Evolutionary conservation across 2,329 filamentous ascomycete species (phyloP).

Genomic region (Pleomassaria siparia): DNA sequence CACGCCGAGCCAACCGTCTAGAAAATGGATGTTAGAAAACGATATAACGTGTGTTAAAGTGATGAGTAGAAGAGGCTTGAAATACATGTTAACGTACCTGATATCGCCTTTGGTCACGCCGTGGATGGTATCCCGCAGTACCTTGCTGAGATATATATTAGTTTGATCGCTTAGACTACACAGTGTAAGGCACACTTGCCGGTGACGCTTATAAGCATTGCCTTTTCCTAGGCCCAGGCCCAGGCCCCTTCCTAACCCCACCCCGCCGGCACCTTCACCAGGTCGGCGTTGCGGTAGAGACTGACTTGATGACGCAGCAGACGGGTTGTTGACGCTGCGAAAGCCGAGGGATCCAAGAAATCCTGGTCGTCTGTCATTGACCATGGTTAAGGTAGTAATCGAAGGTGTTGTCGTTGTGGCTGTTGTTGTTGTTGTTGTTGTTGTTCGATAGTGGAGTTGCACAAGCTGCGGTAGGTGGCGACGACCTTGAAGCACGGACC

Average conservation of each 20-base stretch:
- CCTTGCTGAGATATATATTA: constrained; percentile 23
- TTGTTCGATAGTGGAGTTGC: neutral
- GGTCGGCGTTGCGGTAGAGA: constrained; percentile 10
- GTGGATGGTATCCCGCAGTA: constrained; percentile 34
- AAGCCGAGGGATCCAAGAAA: neutral
- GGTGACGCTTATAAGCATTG: constrained; percentile 24
- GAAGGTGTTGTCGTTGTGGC: neutral
- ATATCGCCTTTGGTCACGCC: constrained; percentile 41
- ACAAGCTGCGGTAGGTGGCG: neutral
- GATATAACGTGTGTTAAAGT: neutral
- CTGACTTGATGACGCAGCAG: constrained; percentile 10
- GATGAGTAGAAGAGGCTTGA: neutral
- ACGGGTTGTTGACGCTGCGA: neutral
- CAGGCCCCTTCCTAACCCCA: neutral
- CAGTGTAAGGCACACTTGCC: constrained; percentile 16
- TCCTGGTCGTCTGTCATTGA: neutral
- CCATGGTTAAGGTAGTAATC: neutral
- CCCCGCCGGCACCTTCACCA: neutral
- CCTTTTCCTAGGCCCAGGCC: constrained; percentile 19
- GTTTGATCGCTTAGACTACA: neutral
- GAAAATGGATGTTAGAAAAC: constrained; percentile 11
- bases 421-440: neutral
- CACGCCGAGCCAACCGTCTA: constrained; percentile 70
- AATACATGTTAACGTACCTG: constrained; percentile 23
- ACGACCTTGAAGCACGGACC: neutral